Evolutionary conservation across 257 asterid genomes (phyloP), one percentile per base, ranked within the genome.

Genomic region (Coffea eugenioides): DNA sequence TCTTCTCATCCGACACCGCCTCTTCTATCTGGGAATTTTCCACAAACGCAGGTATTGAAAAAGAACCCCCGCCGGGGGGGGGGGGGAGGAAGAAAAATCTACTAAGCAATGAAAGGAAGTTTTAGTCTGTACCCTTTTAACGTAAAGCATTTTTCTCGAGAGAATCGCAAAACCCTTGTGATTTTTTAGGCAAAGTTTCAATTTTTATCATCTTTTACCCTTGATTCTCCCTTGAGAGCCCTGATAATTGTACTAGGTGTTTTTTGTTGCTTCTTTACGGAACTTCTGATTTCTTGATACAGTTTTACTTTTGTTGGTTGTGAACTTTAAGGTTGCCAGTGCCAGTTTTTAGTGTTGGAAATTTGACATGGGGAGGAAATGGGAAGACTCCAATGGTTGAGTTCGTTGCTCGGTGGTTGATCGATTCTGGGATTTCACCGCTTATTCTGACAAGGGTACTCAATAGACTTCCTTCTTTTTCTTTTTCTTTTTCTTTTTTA

Each of bases 341-440:
- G 70, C 90, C 96, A 75, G 97, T 93, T 87, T 90, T 95, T 52
- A 88, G 98, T 80, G 97, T 95, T 48, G 99, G 99, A 78, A 95
- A 95, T 88, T 83, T 95, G 90, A 95, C 99, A 34, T 93, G 99
- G 99, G 99, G 99, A 82, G 98, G 99, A 87, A 95, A 93, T 59
- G 99, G 99, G 64, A 95, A 95, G 88, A 95, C 99, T 70, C 99
- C 99, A 2, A 95, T 95, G 98, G 99, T 89, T 77, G 98, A 93
- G 85, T 92, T 86, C 78, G 86, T 95, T 34, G 92, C 99, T 5
- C 90, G 96, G 78, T 87, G 87, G 27, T 84, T 95, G 15, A 82
- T 88, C 46, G 82, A 74, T 83, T 59, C 73, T 16, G 91, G 91
- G 77, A 84, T 88, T 84, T 86, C 96, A 15, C 96, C 99, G 34